Evolutionary conservation across 2,329 filamentous ascomycete species (phyloP).

Genomic region (Colletotrichum orbiculare): DNA sequence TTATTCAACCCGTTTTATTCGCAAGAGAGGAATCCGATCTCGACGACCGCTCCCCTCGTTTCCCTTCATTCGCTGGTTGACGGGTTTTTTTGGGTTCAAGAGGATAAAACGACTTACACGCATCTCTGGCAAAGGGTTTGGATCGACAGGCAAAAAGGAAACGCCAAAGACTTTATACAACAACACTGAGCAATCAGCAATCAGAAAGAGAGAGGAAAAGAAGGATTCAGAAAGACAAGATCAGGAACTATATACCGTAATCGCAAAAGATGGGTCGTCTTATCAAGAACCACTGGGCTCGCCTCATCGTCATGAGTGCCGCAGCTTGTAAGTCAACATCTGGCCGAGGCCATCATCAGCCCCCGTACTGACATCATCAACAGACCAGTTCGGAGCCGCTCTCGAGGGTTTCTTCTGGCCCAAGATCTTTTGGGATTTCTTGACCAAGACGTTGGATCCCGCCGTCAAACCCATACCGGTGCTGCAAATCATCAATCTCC

Average conservation of each 20-base stretch:
- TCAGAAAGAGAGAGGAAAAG: constrained; percentile 33
- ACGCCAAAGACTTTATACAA: constrained; percentile 1
- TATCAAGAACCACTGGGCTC: constrained; percentile 99
- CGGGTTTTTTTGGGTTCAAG: constrained; percentile 23
- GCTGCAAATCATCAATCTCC: constrained; percentile 88
- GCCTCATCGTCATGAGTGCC: constrained; percentile 90
- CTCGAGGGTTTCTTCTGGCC: constrained; percentile 97
- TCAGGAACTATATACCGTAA: constrained; percentile 22
- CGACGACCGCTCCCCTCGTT: constrained; percentile 37
- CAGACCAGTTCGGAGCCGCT: constrained; percentile 88
- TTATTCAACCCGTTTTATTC: constrained; percentile 36
- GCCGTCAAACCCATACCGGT: constrained; percentile 89
- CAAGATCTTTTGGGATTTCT: constrained; percentile 98
- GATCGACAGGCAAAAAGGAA: constrained; percentile 19
- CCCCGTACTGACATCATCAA: constrained; percentile 41
- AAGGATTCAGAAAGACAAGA: constrained; percentile 24
- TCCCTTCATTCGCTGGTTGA: constrained; percentile 35
- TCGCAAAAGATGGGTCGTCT: constrained; percentile 83
- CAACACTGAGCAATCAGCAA: constrained; percentile 24
- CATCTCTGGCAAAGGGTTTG: constrained; percentile 16
- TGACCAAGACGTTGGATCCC: constrained; percentile 88
- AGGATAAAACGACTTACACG: constrained; percentile 26
- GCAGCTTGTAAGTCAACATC: constrained; percentile 70
- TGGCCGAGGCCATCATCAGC: background rate
- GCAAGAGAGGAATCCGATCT: constrained; percentile 34